Base-by-base conservation (phyloP, 768 basidiomycete genomes). In the Cyclocybe aegerita region DNA sequence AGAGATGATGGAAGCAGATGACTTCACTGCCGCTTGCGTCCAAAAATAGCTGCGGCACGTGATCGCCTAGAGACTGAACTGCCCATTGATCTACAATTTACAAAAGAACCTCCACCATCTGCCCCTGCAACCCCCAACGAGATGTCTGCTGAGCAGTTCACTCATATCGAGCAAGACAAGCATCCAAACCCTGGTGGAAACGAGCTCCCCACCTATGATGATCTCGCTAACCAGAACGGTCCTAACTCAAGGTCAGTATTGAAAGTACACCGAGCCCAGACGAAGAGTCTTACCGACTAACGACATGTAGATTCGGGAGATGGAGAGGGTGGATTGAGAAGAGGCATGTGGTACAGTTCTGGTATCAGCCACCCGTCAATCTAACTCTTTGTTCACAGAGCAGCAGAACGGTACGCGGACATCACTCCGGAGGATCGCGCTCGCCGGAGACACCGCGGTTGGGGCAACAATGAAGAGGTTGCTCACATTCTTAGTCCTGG, bases 321-420 rank as follows among this genome's bases (percentile, higher is more conserved):
- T 93, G 90, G 90, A 80, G 78, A 62, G 82, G 83, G 5, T 93
- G 90, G 90, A 88, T 93, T 49, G 90, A 93, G 72, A 93, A 93
- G 67, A 79, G 90, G 90, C 86, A 56, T 43, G 69, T 52, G 35
- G 11, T n/a, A 23, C 4, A 46, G 7, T 43, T 16, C n/a, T n/a
- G 30, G 30, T 49, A n/a, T 33, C n/a, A 44, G 41, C 16, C 35
- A 45, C 32, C 15, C 30, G 14, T 15, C 31, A 30, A 48, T 17
- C 16, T 39, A 32, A 37, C 36, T 41, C 14, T 47, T 49, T 52
- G 36, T 49, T 43, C 45, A 48, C 56, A 93, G 90, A 67, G 91
- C 91, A 11, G 89, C 90, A n/a, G 90, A 92, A 59, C 79, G 91
- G 34, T 90, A 90, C 64, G 68, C 70, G 15, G 86, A 88, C 57